Evolutionary conservation across 495 filamentous ascomycete species (phyloP).

Genomic region (Coniosporium apollinis): DNA sequence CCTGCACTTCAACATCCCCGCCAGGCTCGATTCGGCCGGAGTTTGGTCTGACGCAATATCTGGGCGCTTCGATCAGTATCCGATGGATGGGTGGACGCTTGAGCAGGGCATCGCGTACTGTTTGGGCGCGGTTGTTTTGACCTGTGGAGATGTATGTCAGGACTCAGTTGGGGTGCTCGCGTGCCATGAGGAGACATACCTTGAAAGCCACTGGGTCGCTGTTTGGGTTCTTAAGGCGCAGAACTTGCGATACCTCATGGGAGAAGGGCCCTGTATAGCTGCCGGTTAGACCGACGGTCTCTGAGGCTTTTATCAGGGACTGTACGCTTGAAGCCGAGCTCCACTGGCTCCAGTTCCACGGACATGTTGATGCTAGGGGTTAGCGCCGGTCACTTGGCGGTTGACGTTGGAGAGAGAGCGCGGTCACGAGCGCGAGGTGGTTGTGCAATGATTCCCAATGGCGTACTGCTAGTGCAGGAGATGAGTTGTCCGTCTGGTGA

Average conservation of each 20-base stretch:
- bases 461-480: too few relatives aligned
- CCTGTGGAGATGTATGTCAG: slow-evolving; percentile 33
- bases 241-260: slow-evolving; percentile 69
- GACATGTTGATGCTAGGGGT: slow-evolving; percentile 54
- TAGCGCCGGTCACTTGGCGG: too few relatives aligned
- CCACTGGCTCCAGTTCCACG: slow-evolving; percentile 74
- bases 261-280: slow-evolving; percentile 65
- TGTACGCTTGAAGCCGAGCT: slow-evolving; percentile 88
- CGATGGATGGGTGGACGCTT: too few relatives aligned
- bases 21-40: slow-evolving; percentile 86
- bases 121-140: slow-evolving; percentile 98
- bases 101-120: slow-evolving; percentile 59
- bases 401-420: not conserved
- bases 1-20: slow-evolving; percentile 77
- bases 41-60: slow-evolving; percentile 96
- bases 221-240: slow-evolving; percentile 66
- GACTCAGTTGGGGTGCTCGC: not conserved
- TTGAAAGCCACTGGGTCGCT: slow-evolving; percentile 83
- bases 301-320: too few relatives aligned
- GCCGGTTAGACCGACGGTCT: too few relatives aligned
- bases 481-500: too few relatives aligned
- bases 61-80: slow-evolving; percentile 21
- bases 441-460: too few relatives aligned
- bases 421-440: too few relatives aligned
- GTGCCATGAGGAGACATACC: slow-evolving; percentile 32